These are phyloP conservation scores for Nitzschia putrida DNA, from an alignment of 108 stramenopile genomes.

Conservation along the genomic window DNA sequence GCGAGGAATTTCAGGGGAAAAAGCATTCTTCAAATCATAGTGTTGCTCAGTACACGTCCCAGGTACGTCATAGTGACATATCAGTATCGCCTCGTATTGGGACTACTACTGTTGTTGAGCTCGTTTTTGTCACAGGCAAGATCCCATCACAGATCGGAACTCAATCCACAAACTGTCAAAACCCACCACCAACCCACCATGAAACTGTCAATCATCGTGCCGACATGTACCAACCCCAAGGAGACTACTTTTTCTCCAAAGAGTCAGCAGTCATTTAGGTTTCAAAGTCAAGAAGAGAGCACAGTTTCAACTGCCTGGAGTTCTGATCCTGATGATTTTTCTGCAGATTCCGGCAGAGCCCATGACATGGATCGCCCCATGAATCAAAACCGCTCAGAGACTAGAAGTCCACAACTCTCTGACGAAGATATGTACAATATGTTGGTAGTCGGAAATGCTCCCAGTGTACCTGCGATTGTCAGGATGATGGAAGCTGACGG, in stretches of 20 bases:
- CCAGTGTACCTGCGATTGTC: neutral
- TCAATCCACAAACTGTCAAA: too few relatives aligned
- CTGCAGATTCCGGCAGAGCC: neutral
- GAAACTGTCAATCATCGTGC: slow-evolving; percentile 16
- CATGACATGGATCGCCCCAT: neutral
- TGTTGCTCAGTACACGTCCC: too few relatives aligned
- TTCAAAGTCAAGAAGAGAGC: neutral
- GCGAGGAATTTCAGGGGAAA: too few relatives aligned
- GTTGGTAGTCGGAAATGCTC: neutral
- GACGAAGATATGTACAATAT: slow-evolving; percentile 4
- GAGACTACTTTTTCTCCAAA: slow-evolving; percentile 11
- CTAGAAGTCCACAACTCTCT: neutral
- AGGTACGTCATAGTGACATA: too few relatives aligned
- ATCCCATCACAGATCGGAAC: too few relatives aligned
- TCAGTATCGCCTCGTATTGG: too few relatives aligned
- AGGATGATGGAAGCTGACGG: neutral
- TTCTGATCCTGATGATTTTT: slow-evolving; percentile 5
- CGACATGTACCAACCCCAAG: neutral
- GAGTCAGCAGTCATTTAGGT: neutral
- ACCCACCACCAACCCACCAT: neutral
- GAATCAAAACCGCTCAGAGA: neutral
- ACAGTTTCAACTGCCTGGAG: neutral
- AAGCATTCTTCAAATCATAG: too few relatives aligned
- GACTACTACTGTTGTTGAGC: too few relatives aligned
- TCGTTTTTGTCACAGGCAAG: too few relatives aligned